A percentile compares a stretch with the other conserved stretches of the same genome.
Conservation (phyloP, 2,329 filamentous ascomycete genomes). For the Nemania sp. region DNA sequence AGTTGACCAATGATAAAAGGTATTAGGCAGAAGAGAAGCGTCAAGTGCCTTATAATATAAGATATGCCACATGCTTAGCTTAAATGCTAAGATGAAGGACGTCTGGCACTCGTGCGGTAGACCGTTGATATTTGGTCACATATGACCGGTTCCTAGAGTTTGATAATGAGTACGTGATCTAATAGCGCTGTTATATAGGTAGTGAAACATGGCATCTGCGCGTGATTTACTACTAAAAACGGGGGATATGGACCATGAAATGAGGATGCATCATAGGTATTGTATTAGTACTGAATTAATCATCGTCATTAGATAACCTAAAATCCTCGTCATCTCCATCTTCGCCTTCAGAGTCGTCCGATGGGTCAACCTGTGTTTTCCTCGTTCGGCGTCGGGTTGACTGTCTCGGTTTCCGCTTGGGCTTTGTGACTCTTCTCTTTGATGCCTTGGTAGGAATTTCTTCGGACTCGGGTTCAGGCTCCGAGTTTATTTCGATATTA, state of each 20-base stretch:
- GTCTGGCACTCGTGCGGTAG: not conserved
- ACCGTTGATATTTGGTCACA: not conserved
- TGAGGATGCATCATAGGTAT: not conserved
- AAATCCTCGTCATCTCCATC: conserved; percentile 45
- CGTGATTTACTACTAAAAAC: not conserved
- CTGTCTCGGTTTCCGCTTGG: conserved; percentile 43
- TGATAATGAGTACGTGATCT: not conserved
- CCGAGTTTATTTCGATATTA: conserved; percentile 23
- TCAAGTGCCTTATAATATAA: too few species aligned
- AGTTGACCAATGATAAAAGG: not conserved
- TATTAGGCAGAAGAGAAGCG: not conserved
- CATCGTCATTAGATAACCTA: conserved; percentile 38
- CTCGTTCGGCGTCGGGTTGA: conserved; percentile 45
- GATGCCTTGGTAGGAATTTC: conserved; percentile 37
- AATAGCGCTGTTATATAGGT: not conserved
- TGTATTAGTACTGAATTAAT: conserved; percentile 9
- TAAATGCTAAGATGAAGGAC: not conserved
- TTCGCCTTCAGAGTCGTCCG: conserved; percentile 38
- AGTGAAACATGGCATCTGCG: not conserved
- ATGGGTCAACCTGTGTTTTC: conserved; percentile 40
- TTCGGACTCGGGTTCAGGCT: conserved; percentile 35
- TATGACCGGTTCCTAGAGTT: not conserved
- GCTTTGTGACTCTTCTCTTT: conserved; percentile 42
- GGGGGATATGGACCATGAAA: not conserved
- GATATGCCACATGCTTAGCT: not conserved